phyloP scores from a whole-genome alignment of 2,329 filamentous ascomycete species.

The Venturiaceae sp. region DNA sequence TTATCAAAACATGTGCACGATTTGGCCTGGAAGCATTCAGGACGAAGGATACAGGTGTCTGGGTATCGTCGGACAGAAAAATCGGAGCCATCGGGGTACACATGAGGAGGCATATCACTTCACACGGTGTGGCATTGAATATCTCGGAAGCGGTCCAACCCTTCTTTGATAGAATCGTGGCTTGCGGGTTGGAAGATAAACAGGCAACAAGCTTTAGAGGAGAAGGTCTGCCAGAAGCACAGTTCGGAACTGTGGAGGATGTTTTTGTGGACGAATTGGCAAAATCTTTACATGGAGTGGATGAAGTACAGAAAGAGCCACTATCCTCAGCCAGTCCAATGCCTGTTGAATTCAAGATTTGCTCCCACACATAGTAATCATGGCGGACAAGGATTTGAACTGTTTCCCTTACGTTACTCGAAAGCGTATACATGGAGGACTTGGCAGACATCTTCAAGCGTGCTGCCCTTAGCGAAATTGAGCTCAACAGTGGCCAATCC shows the following conservation, averaged over 20 bases:
- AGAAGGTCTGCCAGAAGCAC: slow-evolving; percentile 32
- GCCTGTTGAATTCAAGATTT: no score
- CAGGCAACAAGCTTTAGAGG: slow-evolving; percentile 63
- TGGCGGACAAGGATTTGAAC: no score
- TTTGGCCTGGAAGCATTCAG: slow-evolving; percentile 55
- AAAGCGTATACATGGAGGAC: no score
- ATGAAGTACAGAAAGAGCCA: no score
- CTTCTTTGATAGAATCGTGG: slow-evolving; percentile 70
- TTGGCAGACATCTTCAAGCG: no score
- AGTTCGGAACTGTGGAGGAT: slow-evolving; percentile 27
- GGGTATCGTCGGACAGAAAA: slow-evolving; percentile 52
- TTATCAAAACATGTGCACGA: slow-evolving; percentile 53
- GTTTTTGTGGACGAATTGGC: slow-evolving; percentile 32
- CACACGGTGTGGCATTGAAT: slow-evolving; percentile 77
- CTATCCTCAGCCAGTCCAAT: no score
- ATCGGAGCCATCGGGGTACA: slow-evolving; percentile 92
- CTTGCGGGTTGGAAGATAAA: slow-evolving; percentile 77
- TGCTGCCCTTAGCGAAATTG: no score
- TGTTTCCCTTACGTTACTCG: no score
- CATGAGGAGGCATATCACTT: slow-evolving; percentile 70
- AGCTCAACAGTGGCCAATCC: no score
- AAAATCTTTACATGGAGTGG: slow-evolving; percentile 9
- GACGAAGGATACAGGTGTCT: slow-evolving; percentile 76
- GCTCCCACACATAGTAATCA: no score
- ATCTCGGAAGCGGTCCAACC: slow-evolving; percentile 49